Base-by-base conservation (phyloP, 2,329 filamentous ascomycete species). In the Sporothrix mexicana region DNA sequence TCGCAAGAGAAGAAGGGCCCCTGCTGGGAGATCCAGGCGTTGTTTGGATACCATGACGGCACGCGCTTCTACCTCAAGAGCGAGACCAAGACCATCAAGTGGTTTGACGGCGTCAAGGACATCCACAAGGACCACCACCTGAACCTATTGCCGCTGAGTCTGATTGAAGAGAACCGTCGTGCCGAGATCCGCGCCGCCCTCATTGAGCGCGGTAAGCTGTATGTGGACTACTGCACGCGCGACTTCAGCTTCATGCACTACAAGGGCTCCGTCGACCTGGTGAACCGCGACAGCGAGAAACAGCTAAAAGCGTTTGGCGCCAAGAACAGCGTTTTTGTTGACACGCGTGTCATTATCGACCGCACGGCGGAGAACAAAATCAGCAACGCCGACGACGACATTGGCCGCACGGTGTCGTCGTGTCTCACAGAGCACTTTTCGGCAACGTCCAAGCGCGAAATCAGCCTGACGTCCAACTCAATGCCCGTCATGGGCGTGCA, bases 211-310 rank as follows among this genome's bases (percentile, higher is more conserved):
- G 69, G 69, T 43, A 45, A 62, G 69, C 69, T 70, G 20, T 70
- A 70, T 15, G 69, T 70, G 6, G 69, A 70, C 69, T 70, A 70
- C 69, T 70, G 69, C 43, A 70, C 53, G 55, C 69, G 69, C 53
- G 55, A 62, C 43, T 70, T 70, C 12, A 69, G 67, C 30, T 69
- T 64, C 47, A 66, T 64, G 59, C 70, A 71, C 57, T 64, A 71
- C 70, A 64, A 30, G 3, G 70, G 59, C 30, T 55, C 12, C 3
- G 57, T 66, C 17, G 45, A 57, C 17, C 61, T 64, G 10, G 59
- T 43, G 20, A 43, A 45, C 57, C 57, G 45, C 12, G 70, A 64
- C 57, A 71, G 47, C 59, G 70, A 64, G 30, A 64, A 53, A 30
- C 59, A 71, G 23, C 70, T 66, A 12, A 66, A 64, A 49, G 57